Evolutionary conservation across 805 yeast species (phyloP), one percentile per base, ranked within the genome.

Genomic region (Lachancea lanzarotensis): DNA sequence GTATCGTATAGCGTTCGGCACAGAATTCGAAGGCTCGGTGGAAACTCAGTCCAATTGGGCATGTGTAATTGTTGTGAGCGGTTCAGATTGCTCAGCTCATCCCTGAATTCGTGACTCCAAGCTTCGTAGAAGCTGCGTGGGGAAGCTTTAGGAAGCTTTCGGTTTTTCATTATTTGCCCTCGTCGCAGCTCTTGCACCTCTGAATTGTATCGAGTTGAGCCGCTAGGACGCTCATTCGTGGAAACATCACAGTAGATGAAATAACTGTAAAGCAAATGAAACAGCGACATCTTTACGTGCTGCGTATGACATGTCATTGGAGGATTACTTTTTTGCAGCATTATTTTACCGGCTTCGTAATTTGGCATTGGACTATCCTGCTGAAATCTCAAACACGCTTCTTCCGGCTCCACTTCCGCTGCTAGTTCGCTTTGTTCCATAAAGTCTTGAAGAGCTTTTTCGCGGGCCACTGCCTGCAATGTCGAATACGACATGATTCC

Each of bases 401-500:
- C 34, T 26, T 10, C 30, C 9, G 8, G 10, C 15, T 31, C 45
- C 25, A 8, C 15, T 5, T 16, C 19, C 3, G 15, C 13, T 13
- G 8, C 6, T 18, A 10, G 34, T 18, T 11, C 6, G 25, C 34
- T 29, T 12, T 27, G 16, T 11, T 15, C 27, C 13, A 37, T 13
- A 18, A 37, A 33, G 16, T 43, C 45, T 13, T 35, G 37, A 43
- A 38, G 13, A 26, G 46, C 35, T 5, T 35, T 42, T 49, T 45
- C 52, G 36, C 42, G 48, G 35, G 31, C 47, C n/a, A 57, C 30
- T 6, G 59, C 51, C 3, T 55, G 49, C 29, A 65, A 34, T 0
- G 68, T 58, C 27, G 65, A 53, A 50, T 63, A 66, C 1, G 67
- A 54, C 5, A 60, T 60, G 3, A 66, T 47, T 5, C 68, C 67